Evolutionary conservation across 345 rosid species (phyloP).

Genomic region (Salix arbutifolia): DNA sequence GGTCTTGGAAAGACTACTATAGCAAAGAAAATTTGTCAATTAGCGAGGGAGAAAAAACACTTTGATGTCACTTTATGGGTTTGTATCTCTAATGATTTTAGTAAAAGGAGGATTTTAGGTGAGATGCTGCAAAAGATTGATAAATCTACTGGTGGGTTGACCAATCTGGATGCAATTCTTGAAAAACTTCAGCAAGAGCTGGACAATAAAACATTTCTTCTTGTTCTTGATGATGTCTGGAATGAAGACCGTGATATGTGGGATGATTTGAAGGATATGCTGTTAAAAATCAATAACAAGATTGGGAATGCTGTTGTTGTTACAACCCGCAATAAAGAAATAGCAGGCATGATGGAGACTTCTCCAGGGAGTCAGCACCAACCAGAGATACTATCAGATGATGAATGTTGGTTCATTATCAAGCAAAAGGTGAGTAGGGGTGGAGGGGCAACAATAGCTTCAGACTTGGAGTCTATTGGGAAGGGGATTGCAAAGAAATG

Average conservation of each 20-base stretch:
- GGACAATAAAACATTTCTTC: too few species aligned
- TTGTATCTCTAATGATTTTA: conserved; percentile 11
- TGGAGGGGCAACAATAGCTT: background rate
- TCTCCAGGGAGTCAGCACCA: background rate
- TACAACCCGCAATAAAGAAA: conserved; percentile 18
- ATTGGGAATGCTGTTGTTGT: conserved; percentile 5
- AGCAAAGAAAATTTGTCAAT: conserved; percentile 7
- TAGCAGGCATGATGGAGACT: conserved; percentile 8
- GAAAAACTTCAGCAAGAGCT: too few species aligned
- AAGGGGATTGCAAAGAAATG: conserved; percentile 16
- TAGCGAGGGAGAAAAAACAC: background rate
- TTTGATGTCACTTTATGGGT: conserved; percentile 11
- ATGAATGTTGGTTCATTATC: conserved; percentile 20
- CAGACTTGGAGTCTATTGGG: conserved; percentile 13
- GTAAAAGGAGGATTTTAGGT: background rate
- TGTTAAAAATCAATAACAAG: too few species aligned
- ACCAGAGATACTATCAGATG: background rate
- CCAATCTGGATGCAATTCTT: too few species aligned
- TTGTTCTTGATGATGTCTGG: too few species aligned
- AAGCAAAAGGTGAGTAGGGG: background rate
- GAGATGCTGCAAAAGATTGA: too few species aligned
- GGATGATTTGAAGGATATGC: too few species aligned
- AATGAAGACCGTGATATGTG: too few species aligned
- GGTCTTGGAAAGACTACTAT: conserved; percentile 30
- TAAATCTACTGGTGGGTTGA: too few species aligned